Conservation (phyloP, 345 rosid species). For the Pistacia atlantica region DNA sequence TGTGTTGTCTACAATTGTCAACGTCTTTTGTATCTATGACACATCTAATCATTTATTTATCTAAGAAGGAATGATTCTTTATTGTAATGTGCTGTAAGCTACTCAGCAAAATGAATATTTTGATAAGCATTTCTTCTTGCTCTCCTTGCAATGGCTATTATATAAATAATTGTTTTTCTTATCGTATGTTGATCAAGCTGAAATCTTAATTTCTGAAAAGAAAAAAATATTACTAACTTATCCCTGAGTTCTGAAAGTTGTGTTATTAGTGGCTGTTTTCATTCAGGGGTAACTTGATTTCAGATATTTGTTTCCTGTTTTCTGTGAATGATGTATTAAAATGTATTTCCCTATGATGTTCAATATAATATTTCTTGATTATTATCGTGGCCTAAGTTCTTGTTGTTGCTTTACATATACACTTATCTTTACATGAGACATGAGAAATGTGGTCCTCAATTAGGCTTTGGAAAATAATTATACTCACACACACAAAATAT, state of each 20-base stretch:
- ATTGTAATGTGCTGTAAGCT: background rate
- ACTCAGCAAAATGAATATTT: background rate
- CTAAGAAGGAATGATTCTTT: background rate
- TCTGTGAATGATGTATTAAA: background rate
- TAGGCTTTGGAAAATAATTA: background rate
- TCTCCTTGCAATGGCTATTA: background rate
- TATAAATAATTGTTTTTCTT: background rate
- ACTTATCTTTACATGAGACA: conserved; percentile 1
- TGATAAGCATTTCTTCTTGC: background rate
- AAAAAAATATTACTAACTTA: background rate
- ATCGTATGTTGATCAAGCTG: background rate
- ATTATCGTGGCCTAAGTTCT: background rate
- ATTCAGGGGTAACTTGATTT: background rate
- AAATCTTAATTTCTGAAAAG: no score
- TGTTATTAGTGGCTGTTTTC: background rate
- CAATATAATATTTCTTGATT: background rate
- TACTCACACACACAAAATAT: background rate
- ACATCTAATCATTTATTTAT: background rate
- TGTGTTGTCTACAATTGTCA: background rate
- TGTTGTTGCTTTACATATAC: background rate
- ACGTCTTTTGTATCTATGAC: background rate
- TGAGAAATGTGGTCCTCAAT: conserved; percentile 8
- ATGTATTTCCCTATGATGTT: background rate
- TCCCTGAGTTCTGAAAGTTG: background rate
- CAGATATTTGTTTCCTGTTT: background rate